Evolutionary conservation across 441 rosid genomes (phyloP).

Genomic region (Corymbia citriodora): DNA sequence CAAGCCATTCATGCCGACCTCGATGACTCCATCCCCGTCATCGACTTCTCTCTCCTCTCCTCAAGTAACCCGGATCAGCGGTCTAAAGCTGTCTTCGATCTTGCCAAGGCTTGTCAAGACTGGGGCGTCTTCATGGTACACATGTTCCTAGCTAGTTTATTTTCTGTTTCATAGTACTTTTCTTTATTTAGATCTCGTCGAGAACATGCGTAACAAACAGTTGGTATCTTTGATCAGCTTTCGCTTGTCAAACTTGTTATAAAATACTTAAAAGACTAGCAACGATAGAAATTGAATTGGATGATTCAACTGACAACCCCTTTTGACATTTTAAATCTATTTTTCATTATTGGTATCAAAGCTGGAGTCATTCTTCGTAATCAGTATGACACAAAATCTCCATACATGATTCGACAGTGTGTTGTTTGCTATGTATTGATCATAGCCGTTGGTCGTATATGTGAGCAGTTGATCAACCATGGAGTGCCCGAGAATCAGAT

Average conservation of each 20-base stretch:
- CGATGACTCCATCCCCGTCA: not conserved
- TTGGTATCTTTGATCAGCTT: not conserved
- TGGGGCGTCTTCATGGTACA: not conserved
- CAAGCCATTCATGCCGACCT: too few species aligned
- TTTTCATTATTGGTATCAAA: too few species aligned
- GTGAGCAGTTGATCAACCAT: conserved; percentile 40
- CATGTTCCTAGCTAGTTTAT: not conserved
- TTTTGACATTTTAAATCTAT: too few species aligned
- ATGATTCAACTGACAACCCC: not conserved
- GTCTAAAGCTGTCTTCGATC: not conserved
- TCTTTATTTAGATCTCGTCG: not conserved
- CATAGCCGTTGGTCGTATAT: not conserved
- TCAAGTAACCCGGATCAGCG: not conserved
- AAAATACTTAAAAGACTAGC: not conserved
- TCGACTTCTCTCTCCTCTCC: not conserved
- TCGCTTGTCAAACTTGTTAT: not conserved
- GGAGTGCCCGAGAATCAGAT: conserved; percentile 30
- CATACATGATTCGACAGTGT: not conserved
- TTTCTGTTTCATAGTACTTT: not conserved
- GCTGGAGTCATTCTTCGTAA: not conserved
- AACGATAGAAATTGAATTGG: not conserved
- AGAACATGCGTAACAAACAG: not conserved
- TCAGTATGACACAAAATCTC: too few species aligned
- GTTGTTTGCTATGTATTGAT: not conserved
- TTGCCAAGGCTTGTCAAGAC: not conserved